Evolutionary conservation across 768 basidiomycete species (phyloP).

Genomic region (Termitomyces sp.): DNA sequence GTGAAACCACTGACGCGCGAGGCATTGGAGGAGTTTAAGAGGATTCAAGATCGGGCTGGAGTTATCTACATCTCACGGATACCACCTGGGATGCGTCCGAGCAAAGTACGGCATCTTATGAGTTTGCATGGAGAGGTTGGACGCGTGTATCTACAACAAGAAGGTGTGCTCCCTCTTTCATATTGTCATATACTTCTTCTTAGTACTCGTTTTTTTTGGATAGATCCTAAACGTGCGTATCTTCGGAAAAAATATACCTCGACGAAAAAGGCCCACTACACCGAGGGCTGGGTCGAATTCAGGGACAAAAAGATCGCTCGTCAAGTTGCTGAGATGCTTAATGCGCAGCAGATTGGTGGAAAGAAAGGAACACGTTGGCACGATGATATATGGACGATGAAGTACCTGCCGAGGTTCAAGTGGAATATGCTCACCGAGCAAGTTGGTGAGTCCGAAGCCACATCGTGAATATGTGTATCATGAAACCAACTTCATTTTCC

Average conservation of each 20-base stretch:
- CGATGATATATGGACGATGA: conserved; percentile 99
- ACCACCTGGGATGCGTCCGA: conserved; percentile 96
- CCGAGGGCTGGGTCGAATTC: conserved; percentile 99
- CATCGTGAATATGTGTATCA: neutral
- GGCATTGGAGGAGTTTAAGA: conserved; percentile 71
- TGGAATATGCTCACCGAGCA: conserved; percentile 99
- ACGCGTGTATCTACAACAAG: conserved; percentile 88
- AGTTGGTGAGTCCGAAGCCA: conserved; percentile 68
- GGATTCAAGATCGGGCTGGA: conserved; percentile 72
- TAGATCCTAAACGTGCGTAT: conserved; percentile 88
- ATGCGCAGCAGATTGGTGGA: conserved; percentile 92
- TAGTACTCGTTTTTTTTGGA: neutral
- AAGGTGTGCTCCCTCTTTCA: conserved; percentile 57
- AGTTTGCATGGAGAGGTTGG: conserved; percentile 86
- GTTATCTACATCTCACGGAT: conserved; percentile 94
- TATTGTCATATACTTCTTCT: too few relatives aligned
- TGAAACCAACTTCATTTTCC: neutral
- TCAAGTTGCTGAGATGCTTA: conserved; percentile 90
- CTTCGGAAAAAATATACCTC: conserved; percentile 75
- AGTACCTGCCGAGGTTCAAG: conserved; percentile 95
- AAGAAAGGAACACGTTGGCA: conserved; percentile 89
- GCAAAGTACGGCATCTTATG: conserved; percentile 94
- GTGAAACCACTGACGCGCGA: conserved; percentile 75
- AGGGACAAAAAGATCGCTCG: conserved; percentile 90
- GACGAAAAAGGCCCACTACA: conserved; percentile 84